Base-by-base conservation (phyloP, 106 monocot genomes). In the Apostasia ramifera region DNA sequence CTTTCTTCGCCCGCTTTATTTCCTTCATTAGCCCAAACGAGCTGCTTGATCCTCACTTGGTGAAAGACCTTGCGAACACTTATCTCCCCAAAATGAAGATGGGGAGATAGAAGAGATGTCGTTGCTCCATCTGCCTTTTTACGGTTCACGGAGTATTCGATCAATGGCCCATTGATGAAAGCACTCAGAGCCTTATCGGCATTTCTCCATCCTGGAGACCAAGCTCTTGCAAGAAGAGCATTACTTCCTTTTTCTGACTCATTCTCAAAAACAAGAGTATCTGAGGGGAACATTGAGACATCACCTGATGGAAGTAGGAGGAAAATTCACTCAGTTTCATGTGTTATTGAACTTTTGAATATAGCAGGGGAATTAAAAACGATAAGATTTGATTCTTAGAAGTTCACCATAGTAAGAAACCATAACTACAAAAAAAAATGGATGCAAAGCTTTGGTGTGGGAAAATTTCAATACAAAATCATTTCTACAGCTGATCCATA, bases 21-120 rank as follows among this genome's bases (percentile, higher is more conserved):
- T 63, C 80, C 91, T 38, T 95, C 95, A 57, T 95, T 95, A 41
- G 76, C 70, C 95, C 95, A 95, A n/a, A 86, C 80, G 5, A 95
- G 78, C 51, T 91, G 95, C 72, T 95, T 95, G 85, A 95, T 92
- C 0, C 86, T 77, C 68, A 95, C 80, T 13, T 84, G 86, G 57
- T 95, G 95, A 50, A 92, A 95, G 43, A 92, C 92, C 68, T 95
- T 95, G 2, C 95, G 88, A 6, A 95, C 86, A 40, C 95, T 95
- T 14, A 95, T 44, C 52, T 95, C 95, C 2, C 95, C 95, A 61
- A 95, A 95, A 52, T 95, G 95, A 38, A 95, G 76, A 75, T 95
- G 84, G 11, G 95, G 95, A 5, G 95, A 95, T 12, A 95, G 82
- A 10, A 95, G 79, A 54, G 95, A 95, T 14, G 95, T 95, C 4